Evolutionary conservation across 768 basidiomycete genomes (phyloP).

Genomic region (Xerocomus spinulosus): DNA sequence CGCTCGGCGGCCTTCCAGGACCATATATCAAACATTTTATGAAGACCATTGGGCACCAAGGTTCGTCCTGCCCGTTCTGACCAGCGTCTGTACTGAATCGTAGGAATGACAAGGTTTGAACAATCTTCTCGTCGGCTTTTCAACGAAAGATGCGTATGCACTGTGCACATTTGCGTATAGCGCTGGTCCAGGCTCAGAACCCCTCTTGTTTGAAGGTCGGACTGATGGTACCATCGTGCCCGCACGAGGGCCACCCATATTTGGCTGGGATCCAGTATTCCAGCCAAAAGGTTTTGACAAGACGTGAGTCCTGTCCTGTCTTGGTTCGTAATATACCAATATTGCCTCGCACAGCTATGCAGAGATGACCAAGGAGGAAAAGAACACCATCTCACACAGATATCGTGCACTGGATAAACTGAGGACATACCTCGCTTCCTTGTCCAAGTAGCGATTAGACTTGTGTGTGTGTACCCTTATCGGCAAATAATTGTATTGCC

Average conservation of each 20-base stretch:
- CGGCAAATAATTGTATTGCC: slow-evolving; percentile 13
- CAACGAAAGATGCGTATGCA: slow-evolving; percentile 76
- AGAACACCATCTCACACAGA: slow-evolving; percentile 64
- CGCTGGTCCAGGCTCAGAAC: slow-evolving; percentile 73
- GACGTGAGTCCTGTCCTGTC: slow-evolving; percentile 51
- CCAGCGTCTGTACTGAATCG: not conserved
- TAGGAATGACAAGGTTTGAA: slow-evolving; percentile 58
- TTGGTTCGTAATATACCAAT: not conserved
- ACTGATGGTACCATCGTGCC: slow-evolving; percentile 90
- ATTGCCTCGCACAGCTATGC: slow-evolving; percentile 43
- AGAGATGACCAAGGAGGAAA: slow-evolving; percentile 60
- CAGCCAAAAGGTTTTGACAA: slow-evolving; percentile 68
- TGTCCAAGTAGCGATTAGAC: slow-evolving; percentile 1
- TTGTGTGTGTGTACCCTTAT: not conserved
- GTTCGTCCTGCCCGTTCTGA: slow-evolving; percentile 32
- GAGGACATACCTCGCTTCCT: slow-evolving; percentile 36
- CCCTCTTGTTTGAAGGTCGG: slow-evolving; percentile 79
- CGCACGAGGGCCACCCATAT: slow-evolving; percentile 68
- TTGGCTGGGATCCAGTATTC: slow-evolving; percentile 92
- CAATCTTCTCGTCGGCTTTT: slow-evolving; percentile 71
- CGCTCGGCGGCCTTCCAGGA: slow-evolving; percentile 87
- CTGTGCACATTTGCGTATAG: slow-evolving; percentile 97
- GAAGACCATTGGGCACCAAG: slow-evolving; percentile 77
- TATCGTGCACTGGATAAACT: slow-evolving; percentile 61
- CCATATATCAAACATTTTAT: slow-evolving; percentile 98